Evolutionary conservation across 345 rosid species (phyloP).

Genomic region (Ricinus communis): DNA sequence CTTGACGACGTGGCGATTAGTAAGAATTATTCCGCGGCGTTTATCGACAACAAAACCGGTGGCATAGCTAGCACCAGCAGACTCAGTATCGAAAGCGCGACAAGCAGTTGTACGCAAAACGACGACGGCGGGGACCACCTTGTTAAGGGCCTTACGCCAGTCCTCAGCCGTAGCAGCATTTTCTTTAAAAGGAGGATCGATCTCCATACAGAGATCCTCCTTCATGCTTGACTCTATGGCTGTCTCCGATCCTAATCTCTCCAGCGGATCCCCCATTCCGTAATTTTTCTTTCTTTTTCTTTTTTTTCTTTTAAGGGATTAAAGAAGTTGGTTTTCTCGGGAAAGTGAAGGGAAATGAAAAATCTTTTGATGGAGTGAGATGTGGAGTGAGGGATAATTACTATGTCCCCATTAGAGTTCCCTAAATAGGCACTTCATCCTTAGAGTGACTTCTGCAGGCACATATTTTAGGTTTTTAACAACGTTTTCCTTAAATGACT

Average conservation of each 20-base stretch:
- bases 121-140: conserved; percentile 89
- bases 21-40: conserved; percentile 86
- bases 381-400: background rate
- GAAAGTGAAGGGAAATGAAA: background rate
- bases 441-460: no score
- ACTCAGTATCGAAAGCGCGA: conserved; percentile 90
- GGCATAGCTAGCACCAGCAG: conserved; percentile 79
- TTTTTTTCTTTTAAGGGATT: no score
- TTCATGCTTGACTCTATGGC: conserved; percentile 45
- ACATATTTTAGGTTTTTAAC: no score
- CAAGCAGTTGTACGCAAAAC: conserved; percentile 87
- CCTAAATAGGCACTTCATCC: no score
- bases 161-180: conserved; percentile 80
- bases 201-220: conserved; percentile 63
- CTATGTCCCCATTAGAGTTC: no score
- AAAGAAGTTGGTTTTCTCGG: background rate
- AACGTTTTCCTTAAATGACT: no score
- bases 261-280: conserved; percentile 29
- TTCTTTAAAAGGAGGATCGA: conserved; percentile 60
- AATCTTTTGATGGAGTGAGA: background rate
- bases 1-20: conserved; percentile 96
- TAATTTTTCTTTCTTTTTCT: background rate
- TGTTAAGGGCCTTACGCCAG: conserved; percentile 76
- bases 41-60: conserved; percentile 96
- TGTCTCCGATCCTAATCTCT: conserved; percentile 51